These are phyloP conservation scores for Chrysoporthe cubensis DNA, from an alignment of 2,329 filamentous ascomycete species.

Conservation along the genomic window DNA sequence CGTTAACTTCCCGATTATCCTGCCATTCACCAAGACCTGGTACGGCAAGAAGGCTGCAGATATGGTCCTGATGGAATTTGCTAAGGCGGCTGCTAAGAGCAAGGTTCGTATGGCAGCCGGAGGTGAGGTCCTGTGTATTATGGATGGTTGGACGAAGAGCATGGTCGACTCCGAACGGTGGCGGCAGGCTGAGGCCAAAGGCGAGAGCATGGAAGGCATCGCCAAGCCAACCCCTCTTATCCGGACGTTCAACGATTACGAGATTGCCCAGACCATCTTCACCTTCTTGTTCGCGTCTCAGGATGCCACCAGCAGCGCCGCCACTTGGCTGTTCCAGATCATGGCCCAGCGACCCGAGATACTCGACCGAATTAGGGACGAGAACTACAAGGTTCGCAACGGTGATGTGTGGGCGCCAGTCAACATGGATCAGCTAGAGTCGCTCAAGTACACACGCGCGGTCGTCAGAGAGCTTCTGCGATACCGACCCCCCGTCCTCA, in stretches of 20 bases:
- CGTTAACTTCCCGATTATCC: slow-evolving; percentile 97
- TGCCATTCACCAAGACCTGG: slow-evolving; percentile 95
- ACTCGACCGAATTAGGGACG: slow-evolving; percentile 86
- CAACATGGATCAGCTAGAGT: slow-evolving; percentile 84
- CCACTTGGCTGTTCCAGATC: slow-evolving; percentile 94
- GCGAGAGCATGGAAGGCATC: slow-evolving; percentile 66
- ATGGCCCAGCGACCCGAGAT: slow-evolving; percentile 93
- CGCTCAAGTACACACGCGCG: slow-evolving; percentile 86
- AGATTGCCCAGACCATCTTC: slow-evolving; percentile 92
- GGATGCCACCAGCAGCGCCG: slow-evolving; percentile 92
- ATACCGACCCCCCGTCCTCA: slow-evolving; percentile 93
- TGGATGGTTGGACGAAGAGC: slow-evolving; percentile 90
- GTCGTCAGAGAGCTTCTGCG: slow-evolving; percentile 90
- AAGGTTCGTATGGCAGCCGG: slow-evolving; percentile 90
- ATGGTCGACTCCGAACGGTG: slow-evolving; percentile 87
- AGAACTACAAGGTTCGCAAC: slow-evolving; percentile 78
- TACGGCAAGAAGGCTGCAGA: slow-evolving; percentile 95
- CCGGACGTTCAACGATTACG: slow-evolving; percentile 85
- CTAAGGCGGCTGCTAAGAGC: slow-evolving; percentile 89
- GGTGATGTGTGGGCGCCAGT: slow-evolving; percentile 73
- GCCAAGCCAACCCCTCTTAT: slow-evolving; percentile 84
- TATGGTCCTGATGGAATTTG: slow-evolving; percentile 87
- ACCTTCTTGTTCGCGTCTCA: slow-evolving; percentile 97
- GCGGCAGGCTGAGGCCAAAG: slow-evolving; percentile 76
- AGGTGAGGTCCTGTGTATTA: slow-evolving; percentile 85